Percentiles rank a stretch among this genome's conserved stretches.
phyloP scores from a whole-genome alignment of 2,329 filamentous ascomycete genomes.

The Penicillium sp. region DNA sequence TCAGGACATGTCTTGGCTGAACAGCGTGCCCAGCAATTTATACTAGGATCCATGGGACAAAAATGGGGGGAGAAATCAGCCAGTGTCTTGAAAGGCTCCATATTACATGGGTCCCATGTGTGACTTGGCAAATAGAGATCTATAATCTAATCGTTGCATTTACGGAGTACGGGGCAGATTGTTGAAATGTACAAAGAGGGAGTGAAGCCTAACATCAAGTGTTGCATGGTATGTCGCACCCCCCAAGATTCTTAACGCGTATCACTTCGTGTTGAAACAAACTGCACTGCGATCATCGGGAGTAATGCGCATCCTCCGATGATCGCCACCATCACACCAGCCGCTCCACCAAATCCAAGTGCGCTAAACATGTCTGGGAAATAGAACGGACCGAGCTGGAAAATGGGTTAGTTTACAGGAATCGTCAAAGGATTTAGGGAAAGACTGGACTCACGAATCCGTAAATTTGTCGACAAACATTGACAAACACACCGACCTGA shows the following conservation, averaged over 20 bases:
- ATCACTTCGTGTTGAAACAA: slow-evolving; percentile 11
- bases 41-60: slow-evolving; percentile 13
- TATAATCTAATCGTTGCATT: too few species aligned
- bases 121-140: neutral
- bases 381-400: slow-evolving; percentile 29
- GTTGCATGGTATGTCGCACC: too few species aligned
- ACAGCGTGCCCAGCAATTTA: slow-evolving; percentile 35
- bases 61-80: too few species aligned
- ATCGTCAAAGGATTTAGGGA: slow-evolving; percentile 6
- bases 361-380: slow-evolving; percentile 44
- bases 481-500: slow-evolving; percentile 61
- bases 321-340: slow-evolving; percentile 40
- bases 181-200: too few species aligned
- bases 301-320: slow-evolving; percentile 35
- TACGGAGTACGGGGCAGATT: too few species aligned
- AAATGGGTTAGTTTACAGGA: neutral
- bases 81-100: too few species aligned
- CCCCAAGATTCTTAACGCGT: neutral
- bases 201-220: too few species aligned
- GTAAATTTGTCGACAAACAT: slow-evolving; percentile 57
- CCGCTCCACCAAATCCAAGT: slow-evolving; percentile 35
- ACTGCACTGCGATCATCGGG: slow-evolving; percentile 35
- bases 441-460: slow-evolving; percentile 49
- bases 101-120: too few species aligned
- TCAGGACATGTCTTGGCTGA: slow-evolving; percentile 39